phyloP scores from a whole-genome alignment of 768 basidiomycete genomes.

The Pholiota microspora region DNA sequence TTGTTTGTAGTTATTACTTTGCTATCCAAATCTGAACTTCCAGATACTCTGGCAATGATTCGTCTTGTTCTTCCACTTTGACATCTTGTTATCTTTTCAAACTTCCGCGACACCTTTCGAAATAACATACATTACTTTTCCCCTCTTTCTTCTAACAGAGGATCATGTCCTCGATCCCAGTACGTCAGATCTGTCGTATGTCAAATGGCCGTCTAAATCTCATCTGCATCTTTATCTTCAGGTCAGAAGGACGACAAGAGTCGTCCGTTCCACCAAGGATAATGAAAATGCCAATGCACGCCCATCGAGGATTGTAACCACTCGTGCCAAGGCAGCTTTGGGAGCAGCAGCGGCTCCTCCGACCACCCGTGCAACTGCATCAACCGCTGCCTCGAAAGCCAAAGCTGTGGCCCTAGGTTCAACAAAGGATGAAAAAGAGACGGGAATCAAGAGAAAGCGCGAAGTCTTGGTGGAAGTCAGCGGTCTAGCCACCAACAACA shows the following conservation, averaged over 20 bases:
- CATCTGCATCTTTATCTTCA: conserved; percentile 21
- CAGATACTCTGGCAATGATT: conserved; percentile 5
- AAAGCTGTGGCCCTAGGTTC: conserved; percentile 20
- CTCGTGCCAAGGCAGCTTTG: conserved; percentile 54
- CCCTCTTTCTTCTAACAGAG: conserved; percentile 11
- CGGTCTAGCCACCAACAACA: conserved; percentile 33
- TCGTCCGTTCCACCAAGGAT: conserved; percentile 55
- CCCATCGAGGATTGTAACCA: conserved; percentile 38
- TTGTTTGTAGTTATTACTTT: conserved; percentile 22
- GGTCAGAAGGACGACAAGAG: conserved; percentile 66
- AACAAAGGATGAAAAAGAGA: conserved; percentile 40
- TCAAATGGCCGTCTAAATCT: not conserved
- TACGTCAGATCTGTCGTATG: conserved; percentile 17
- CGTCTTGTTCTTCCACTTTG: conserved; percentile 13
- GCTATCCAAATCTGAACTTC: conserved; percentile 14
- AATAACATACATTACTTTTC: conserved; percentile 4
- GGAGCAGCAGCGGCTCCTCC: conserved; percentile 35
- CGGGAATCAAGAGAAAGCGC: conserved; percentile 68
- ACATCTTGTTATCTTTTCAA: conserved; percentile 1
- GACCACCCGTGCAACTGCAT: conserved; percentile 28
- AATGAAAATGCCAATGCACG: conserved; percentile 72
- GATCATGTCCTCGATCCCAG: conserved; percentile 35
- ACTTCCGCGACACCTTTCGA: conserved; percentile 11
- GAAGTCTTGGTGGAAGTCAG: conserved; percentile 74
- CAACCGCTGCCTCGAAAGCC: conserved; percentile 42